Evolutionary conservation across 139 green algal genomes (phyloP).

Genomic region (Chlorella vulgaris): DNA sequence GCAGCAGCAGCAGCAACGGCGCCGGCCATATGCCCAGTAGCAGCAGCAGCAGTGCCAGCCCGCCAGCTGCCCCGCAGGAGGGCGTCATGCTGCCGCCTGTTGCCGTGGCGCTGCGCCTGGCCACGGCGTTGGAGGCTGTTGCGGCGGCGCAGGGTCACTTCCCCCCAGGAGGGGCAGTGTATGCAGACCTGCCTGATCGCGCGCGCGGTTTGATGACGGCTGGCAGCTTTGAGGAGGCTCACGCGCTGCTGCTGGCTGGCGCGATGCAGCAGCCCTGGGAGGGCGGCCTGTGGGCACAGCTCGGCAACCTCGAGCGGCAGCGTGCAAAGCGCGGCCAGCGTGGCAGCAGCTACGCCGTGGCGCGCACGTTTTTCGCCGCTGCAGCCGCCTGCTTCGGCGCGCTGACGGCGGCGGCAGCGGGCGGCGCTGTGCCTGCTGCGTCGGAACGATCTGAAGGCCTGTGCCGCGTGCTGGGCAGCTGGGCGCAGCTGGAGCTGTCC

Average conservation of each 20-base stretch:
- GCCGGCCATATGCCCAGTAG: no score
- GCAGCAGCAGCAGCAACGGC: not conserved
- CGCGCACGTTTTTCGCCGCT: slow-evolving; percentile 51
- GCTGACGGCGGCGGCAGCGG: not conserved
- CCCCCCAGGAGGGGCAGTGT: slow-evolving; percentile 6
- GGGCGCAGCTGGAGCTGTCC: slow-evolving; percentile 60
- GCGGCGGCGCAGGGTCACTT: slow-evolving; percentile 35
- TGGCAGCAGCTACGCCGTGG: not conserved
- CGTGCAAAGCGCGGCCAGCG: slow-evolving; percentile 9
- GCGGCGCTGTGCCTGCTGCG: not conserved
- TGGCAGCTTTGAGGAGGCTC: slow-evolving; percentile 26
- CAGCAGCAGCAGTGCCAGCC: not conserved
- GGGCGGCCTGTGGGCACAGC: slow-evolving; percentile 61
- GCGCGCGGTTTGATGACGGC: slow-evolving; percentile 19
- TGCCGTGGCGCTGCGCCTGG: slow-evolving; percentile 20
- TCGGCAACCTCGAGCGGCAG: slow-evolving; percentile 51
- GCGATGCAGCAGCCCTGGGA: slow-evolving; percentile 27
- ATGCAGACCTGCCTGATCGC: not conserved
- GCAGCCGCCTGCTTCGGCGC: slow-evolving; percentile 36
- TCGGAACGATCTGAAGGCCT: slow-evolving; percentile 36
- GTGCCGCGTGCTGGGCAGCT: slow-evolving; percentile 40
- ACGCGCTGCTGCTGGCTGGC: slow-evolving; percentile 36
- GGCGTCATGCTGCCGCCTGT: slow-evolving; percentile 1
- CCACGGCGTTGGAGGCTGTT: slow-evolving; percentile 31
- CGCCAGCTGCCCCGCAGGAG: not conserved